A percentile compares a stretch with the other conserved stretches of the same genome.
Conservation (phyloP, 225 moss, liverwort and hornwort genomes). For the Sphagnum contortum region DNA sequence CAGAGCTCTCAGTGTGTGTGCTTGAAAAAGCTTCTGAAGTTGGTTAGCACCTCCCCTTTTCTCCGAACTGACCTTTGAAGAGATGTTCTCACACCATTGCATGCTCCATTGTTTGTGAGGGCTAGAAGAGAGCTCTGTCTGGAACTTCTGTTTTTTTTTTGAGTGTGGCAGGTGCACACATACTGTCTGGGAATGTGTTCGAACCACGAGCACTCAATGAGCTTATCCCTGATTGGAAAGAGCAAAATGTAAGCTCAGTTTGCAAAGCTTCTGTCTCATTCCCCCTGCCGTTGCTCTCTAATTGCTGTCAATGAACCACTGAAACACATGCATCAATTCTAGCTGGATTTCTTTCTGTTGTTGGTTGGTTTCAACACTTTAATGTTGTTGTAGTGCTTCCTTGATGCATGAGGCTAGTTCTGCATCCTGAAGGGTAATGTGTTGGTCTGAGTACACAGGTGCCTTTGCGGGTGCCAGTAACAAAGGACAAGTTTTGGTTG, state of each 20-base stretch:
- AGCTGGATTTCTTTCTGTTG: not conserved
- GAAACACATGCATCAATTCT: no score
- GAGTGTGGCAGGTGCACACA: conserved; percentile 53
- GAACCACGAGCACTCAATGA: conserved; percentile 64
- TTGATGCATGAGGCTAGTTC: no score
- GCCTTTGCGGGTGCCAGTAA: conserved; percentile 56
- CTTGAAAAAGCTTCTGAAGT: conserved; percentile 84
- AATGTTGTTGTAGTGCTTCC: no score
- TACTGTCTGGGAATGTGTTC: conserved; percentile 70
- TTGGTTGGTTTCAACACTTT: not conserved
- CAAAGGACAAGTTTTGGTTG: conserved; percentile 73
- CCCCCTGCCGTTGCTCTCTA: not conserved
- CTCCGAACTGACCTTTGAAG: not conserved
- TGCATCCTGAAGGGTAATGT: no score
- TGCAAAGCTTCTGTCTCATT: not conserved
- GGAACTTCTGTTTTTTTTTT: not conserved
- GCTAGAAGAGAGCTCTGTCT: not conserved
- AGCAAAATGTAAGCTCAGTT: conserved; percentile 37
- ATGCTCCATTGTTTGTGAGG: no score
- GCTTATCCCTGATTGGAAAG: conserved; percentile 78
- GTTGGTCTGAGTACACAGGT: conserved; percentile 24
- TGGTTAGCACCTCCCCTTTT: conserved; percentile 30
- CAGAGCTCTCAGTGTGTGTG: conserved; percentile 60
- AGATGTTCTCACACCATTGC: no score
- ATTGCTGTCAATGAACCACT: no score